Conservation (phyloP, 345 rosid species). For the Lepidium africanum region DNA sequence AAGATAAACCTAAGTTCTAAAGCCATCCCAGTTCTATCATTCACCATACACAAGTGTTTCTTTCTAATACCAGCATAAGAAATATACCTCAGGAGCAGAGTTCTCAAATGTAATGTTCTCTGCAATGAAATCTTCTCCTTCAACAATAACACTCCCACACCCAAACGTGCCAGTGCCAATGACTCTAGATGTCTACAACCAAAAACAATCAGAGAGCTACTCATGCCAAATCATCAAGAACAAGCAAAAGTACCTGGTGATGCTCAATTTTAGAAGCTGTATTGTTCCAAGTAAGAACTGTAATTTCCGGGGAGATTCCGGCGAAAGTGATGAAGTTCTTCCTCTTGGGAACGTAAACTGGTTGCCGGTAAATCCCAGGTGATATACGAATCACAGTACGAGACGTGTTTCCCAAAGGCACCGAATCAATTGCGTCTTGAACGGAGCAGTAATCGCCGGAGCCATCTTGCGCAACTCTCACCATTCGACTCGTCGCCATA, state of each 20-base stretch:
- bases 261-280: conserved; percentile 77
- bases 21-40: not conserved
- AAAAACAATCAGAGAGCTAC: not conserved
- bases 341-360: conserved; percentile 83
- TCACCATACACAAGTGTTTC: not conserved
- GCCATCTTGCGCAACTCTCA: conserved; percentile 77
- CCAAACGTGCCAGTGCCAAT: conserved; percentile 95
- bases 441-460: conserved; percentile 59
- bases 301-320: conserved; percentile 63
- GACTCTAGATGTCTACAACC: conserved; percentile 45
- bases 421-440: conserved; percentile 80
- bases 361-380: conserved; percentile 77
- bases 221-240: not conserved
- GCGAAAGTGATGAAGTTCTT: conserved; percentile 85
- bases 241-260: conserved; percentile 51
- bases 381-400: conserved; percentile 69
- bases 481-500: conserved; percentile 45
- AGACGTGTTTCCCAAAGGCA: conserved; percentile 63
- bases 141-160: conserved; percentile 82
- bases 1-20: not conserved
- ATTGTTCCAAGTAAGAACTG: conserved; percentile 78
- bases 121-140: conserved; percentile 94
- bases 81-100: conserved; percentile 67
- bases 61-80: not conserved
- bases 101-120: conserved; percentile 97